A percentile compares a stretch with the other conserved stretches of the same genome.
Conservation (phyloP, 805 yeast species). For the Cyberlindnera misumaiensis region DNA sequence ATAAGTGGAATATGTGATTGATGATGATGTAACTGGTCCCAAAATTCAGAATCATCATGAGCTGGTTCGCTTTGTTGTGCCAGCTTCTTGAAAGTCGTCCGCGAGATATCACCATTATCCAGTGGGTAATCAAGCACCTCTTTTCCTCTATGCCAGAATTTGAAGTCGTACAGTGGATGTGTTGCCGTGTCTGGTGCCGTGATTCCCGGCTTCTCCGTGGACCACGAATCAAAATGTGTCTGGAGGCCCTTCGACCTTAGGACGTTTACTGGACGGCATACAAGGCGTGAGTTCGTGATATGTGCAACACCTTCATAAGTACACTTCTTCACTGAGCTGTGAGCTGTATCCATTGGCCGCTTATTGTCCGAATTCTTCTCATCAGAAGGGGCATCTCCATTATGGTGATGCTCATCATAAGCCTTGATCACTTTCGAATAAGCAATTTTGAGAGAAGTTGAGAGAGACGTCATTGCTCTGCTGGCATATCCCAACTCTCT, state of each 20-base stretch:
- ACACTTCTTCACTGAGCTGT: not conserved
- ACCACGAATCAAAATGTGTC: conserved; percentile 40
- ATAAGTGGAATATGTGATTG: too few species aligned
- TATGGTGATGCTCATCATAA: conserved; percentile 20
- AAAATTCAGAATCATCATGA: conserved; percentile 14
- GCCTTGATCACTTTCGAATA: conserved; percentile 39
- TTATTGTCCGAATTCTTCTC: conserved; percentile 10
- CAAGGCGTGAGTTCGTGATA: conserved; percentile 39
- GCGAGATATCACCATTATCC: not conserved
- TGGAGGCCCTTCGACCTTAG: conserved; percentile 45
- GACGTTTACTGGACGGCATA: conserved; percentile 40
- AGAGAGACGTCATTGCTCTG: conserved; percentile 61
- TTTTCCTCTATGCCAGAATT: conserved; percentile 36
- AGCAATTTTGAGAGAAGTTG: conserved; percentile 57
- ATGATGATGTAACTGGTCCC: conserved; percentile 2
- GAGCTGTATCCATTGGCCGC: conserved; percentile 4
- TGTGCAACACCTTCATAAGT: conserved; percentile 26
- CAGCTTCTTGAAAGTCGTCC: too few species aligned
- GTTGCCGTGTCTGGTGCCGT: conserved; percentile 28
- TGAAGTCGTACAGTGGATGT: conserved; percentile 35
- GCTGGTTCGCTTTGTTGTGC: too few species aligned
- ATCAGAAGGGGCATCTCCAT: conserved; percentile 5
- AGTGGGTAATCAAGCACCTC: conserved; percentile 33
- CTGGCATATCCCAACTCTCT: conserved; percentile 65
- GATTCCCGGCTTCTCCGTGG: conserved; percentile 36